These are phyloP conservation scores for Cucurbita argyrosperma DNA, from an alignment of 306 rosid genomes.

Conservation along the genomic window DNA sequence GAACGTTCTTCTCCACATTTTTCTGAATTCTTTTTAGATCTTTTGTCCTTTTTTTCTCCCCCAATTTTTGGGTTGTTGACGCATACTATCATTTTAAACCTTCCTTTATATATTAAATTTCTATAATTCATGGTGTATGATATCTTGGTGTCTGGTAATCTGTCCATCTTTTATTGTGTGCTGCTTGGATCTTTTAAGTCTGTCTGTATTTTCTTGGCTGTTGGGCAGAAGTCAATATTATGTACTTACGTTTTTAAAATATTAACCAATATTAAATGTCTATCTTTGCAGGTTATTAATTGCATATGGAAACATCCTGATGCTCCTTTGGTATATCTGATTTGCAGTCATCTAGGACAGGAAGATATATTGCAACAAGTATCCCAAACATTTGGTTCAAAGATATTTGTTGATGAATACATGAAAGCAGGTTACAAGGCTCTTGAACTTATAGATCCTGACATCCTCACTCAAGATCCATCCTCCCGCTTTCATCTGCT, in stretches of 20 bases:
- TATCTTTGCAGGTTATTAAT: constrained; percentile 39
- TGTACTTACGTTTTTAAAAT: background rate
- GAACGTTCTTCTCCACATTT: background rate
- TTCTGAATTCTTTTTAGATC: background rate
- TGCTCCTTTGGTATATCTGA: constrained; percentile 38
- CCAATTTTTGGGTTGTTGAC: background rate
- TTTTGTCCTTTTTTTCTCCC: background rate
- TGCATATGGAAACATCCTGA: constrained; percentile 84
- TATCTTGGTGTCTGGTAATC: background rate
- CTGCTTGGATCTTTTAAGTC: background rate
- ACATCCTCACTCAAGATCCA: constrained; percentile 47
- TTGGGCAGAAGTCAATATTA: background rate
- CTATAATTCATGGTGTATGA: background rate
- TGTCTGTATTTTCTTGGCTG: background rate
- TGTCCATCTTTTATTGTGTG: background rate
- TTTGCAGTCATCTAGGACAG: constrained; percentile 64
- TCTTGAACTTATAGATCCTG: constrained; percentile 37
- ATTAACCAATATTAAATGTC: background rate
- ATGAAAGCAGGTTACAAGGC: constrained; percentile 33
- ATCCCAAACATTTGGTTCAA: constrained; percentile 54
- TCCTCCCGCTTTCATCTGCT: constrained; percentile 53
- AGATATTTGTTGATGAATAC: constrained; percentile 48
- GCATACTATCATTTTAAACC: background rate
- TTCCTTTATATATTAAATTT: background rate
- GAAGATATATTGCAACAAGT: constrained; percentile 55